Conservation (phyloP, 1,284 basidiomycete genomes). For the Moesziomyces antarcticus region DNA sequence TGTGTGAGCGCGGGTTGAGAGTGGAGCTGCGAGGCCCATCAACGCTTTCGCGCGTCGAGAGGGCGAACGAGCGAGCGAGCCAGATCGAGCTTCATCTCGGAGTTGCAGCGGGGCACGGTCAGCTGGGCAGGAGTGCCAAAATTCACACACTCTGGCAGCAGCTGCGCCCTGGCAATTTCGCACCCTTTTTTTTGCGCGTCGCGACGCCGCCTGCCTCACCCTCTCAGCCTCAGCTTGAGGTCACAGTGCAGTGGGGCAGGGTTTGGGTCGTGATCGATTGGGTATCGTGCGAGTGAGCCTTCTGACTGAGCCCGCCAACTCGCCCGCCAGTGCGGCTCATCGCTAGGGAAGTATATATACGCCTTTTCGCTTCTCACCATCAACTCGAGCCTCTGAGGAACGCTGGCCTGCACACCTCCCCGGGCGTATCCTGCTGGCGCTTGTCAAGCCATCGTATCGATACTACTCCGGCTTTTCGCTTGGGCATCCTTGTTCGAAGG, state of each 20-base stretch:
- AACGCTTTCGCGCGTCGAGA: background rate
- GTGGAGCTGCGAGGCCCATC: background rate
- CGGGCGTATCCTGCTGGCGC: constrained; percentile 21
- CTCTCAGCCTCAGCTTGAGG: background rate
- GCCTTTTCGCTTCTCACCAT: constrained; percentile 11
- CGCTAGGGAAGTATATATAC: constrained; percentile 38
- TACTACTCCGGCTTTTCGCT: no score
- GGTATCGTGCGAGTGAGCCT: constrained; percentile 19
- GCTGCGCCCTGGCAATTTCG: background rate
- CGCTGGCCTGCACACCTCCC: constrained; percentile 9
- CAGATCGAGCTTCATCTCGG: background rate
- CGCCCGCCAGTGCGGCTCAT: constrained; percentile 22
- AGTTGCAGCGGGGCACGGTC: no score
- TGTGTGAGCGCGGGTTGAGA: no score
- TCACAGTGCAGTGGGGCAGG: constrained; percentile 18
- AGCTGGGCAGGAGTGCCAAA: no score
- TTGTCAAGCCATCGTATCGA: constrained; percentile 4
- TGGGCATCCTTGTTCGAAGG: no score
- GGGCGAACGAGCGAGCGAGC: background rate
- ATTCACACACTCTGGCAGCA: no score
- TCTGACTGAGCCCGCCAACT: constrained; percentile 18
- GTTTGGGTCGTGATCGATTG: constrained; percentile 10
- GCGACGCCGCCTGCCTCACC: constrained; percentile 9
- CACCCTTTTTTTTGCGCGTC: constrained; percentile 25
- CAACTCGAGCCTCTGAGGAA: constrained; percentile 3